A percentile compares a stretch with the other conserved stretches of the same genome.
Conservation (phyloP, 139 green algal species). For the Coccomyxa sp. region DNA sequence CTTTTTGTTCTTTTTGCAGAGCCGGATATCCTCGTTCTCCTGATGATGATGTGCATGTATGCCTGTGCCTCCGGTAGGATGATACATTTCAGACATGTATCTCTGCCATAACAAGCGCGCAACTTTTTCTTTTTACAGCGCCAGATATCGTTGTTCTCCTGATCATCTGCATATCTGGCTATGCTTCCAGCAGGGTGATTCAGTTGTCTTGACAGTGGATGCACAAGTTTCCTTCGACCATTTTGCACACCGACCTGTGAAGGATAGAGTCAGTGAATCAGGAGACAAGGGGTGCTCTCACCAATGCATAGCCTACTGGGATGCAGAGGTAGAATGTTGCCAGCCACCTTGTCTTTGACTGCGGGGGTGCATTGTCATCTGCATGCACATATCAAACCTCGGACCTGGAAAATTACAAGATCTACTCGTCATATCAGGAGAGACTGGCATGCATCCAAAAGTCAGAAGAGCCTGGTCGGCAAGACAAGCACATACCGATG, state of each 20-base stretch:
- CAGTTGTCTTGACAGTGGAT: too few species aligned
- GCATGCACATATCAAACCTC: not conserved
- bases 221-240: too few species aligned
- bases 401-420: too few species aligned
- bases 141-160: not conserved
- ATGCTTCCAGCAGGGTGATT: not conserved
- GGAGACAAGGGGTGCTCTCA: too few species aligned
- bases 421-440: too few species aligned
- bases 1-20: too few species aligned
- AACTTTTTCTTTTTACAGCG: not conserved
- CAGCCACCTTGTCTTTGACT: constrained; percentile 74
- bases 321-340: constrained; percentile 92
- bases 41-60: not conserved
- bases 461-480: too few species aligned
- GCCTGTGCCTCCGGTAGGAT: not conserved
- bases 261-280: too few species aligned
- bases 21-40: not conserved
- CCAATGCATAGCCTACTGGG: constrained; percentile 65
- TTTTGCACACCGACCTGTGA: too few species aligned
- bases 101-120: constrained; percentile 47
- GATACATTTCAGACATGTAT: constrained; percentile 68
- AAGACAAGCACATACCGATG: constrained; percentile 55
- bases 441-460: too few species aligned
- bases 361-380: constrained; percentile 84
- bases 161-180: not conserved